Evolutionary conservation across 176 grass and related monocot genomes (phyloP), one percentile per base, ranked within the genome.

Genomic region (Olyra latifolia): DNA sequence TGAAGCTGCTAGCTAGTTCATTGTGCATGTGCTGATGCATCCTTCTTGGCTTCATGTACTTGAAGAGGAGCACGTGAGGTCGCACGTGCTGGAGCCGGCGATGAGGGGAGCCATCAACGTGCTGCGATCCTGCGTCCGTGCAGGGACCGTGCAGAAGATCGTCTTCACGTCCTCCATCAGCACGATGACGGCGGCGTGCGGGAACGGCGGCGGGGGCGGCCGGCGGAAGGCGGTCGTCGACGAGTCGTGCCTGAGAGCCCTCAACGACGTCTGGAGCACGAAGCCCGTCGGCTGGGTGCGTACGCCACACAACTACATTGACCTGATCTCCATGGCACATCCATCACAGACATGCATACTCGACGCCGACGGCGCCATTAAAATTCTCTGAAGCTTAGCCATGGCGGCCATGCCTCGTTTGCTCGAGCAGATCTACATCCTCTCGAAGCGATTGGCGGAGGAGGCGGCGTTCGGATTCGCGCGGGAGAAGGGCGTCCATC

Each of bases 131-230:
- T 94, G 83, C 77, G 75, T 81, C 68, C 89, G 85, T 42, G 53
- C 91, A 20, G 87, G 79, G 17, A 88, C 76, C 2, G 63, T 94
- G 8, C 93, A 80, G 1, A 75, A 85, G 6, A 89, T 97, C 76
- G 20, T 97, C 58, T 97, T 97, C 87, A 92, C 94, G 2, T 97
- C 94, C 59, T 94, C 94, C 63, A 81, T 97, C 75, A 97, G 94
- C 75, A 97, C 94, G 20, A 38, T 97, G 73, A 87, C 88, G 22
- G 83, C 76, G 1, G 77, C 59, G 73, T 35, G 87, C 85, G 71
- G 59, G 59, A 52, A 48, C 59, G 2, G 73, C 44, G 87, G 85
- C 54, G 47, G 54, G 23, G 54, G 46, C 1, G 66, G 48, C 24
- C 69, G 84, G 57, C 83, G 84, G 82, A 84, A 54, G 70, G 13